phyloP scores from a whole-genome alignment of 1,139 yeast species.

The Taiozyma sp. region DNA sequence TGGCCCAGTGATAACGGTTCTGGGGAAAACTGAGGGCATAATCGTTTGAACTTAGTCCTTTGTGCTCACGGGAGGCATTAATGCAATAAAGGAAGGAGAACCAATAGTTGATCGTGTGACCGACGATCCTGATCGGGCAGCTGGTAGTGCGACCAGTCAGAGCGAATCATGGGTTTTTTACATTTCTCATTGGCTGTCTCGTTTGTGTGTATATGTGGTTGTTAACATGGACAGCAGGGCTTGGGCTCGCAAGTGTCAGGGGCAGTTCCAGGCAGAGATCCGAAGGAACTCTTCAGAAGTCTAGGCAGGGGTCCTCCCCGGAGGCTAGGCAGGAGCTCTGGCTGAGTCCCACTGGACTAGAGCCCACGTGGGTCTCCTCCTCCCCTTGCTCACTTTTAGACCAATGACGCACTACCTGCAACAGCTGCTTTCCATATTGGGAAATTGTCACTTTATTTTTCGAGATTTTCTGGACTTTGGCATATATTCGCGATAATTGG shows the following conservation, averaged over 20 bases:
- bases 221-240: no score
- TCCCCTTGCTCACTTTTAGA: neutral
- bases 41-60: no score
- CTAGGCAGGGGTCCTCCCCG: no score
- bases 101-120: neutral
- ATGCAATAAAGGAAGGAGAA: no score
- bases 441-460: neutral
- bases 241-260: no score
- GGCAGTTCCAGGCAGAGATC: neutral
- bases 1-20: neutral
- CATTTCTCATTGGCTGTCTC: neutral
- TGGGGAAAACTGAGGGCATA: neutral
- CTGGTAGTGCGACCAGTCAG: neutral
- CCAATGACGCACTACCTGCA: neutral
- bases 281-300: no score
- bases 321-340: no score
- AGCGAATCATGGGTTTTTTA: neutral
- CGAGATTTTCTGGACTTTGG: neutral
- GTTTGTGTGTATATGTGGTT: neutral
- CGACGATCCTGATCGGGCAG: neutral
- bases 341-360: no score
- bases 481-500: neutral
- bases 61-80: neutral
- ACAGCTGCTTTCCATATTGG: neutral
- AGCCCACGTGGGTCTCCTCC: neutral